Base-by-base conservation (phyloP, 176 grass and related monocot genomes). In the Rhynchospora pubera region DNA sequence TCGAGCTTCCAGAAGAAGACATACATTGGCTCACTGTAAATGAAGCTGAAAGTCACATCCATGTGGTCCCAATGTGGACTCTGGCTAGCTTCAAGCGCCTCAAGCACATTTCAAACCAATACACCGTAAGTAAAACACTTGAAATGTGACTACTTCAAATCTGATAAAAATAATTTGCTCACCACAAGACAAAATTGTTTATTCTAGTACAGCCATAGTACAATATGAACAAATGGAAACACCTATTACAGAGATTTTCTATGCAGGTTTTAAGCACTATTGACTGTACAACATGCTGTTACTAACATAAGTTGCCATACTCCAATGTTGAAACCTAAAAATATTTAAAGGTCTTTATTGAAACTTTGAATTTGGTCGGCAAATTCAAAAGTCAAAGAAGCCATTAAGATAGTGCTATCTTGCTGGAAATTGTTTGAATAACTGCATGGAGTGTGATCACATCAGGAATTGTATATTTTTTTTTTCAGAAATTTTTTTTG, bases 51-150 rank as follows among this genome's bases (percentile, higher is more conserved):
- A 97, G 95, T 77, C 86, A 94, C 67, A 94, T 97, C 80, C 95
- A 97, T 91, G 95, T 97, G 78, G 95, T 94, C 22, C 95, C 95
- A 56, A 93, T 98, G 92, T 98, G 95, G 95, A 93, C 89, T 62
- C 85, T 98, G 80, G 92, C 95, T 78, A 94, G 95, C 85, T 93
- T 98, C 89, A 98, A 98, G 44, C 82, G 92, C 34, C 87, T 98
- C 88, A 94, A 94, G 87, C 77, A 80, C 87, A 81, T 94, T 66
- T 91, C 88, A 11, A 93, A 68, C 71, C 92, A 98, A 91, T 98
- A 98, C 83, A 84, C 90, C 57, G 92, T 98, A 87, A 93, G 95
- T 21, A 62, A 63, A 62, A 5, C 45, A 80, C 55, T 23, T 23
- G 48, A 15, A 39, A 21, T 80, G 18, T 19, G 16, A 12, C 10